Conservation (phyloP, 2,329 filamentous ascomycete species). For the Fusarium sp. region DNA sequence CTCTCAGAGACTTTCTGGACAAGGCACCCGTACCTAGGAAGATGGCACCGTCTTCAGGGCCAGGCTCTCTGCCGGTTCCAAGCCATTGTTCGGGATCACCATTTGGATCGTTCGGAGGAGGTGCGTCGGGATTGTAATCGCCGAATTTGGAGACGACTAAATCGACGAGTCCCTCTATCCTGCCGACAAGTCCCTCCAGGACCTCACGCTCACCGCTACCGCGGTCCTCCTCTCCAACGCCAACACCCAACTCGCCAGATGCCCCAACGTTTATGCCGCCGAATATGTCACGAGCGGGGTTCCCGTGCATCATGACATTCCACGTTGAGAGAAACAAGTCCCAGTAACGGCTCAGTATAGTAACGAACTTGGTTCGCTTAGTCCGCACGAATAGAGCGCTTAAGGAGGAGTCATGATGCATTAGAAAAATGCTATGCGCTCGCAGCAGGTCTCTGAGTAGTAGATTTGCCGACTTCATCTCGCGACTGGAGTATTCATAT, state of each 20-base stretch:
- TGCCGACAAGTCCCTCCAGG: constrained; percentile 85
- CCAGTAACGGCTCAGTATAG: constrained; percentile 86
- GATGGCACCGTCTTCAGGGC: constrained; percentile 84
- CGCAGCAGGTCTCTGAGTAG: constrained; percentile 86
- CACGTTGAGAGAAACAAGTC: constrained; percentile 78
- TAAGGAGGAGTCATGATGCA: constrained; percentile 88
- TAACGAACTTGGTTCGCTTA: constrained; percentile 78
- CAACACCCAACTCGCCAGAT: constrained; percentile 91
- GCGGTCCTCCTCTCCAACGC: constrained; percentile 95
- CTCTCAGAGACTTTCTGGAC: constrained; percentile 78
- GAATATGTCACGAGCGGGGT: constrained; percentile 85
- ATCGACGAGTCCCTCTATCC: constrained; percentile 89
- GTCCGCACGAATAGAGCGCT: constrained; percentile 77
- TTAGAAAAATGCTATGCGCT: constrained; percentile 86
- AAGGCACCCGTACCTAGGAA: constrained; percentile 87
- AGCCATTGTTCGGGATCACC: constrained; percentile 72
- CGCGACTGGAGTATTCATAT: constrained; percentile 89
- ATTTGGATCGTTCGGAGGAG: constrained; percentile 44
- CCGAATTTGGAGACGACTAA: constrained; percentile 91
- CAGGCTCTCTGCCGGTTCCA: constrained; percentile 77
- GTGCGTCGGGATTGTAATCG: constrained; percentile 52
- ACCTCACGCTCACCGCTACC: constrained; percentile 96
- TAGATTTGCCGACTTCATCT: constrained; percentile 86
- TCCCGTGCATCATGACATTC: constrained; percentile 93
- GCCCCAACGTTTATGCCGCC: constrained; percentile 90